Evolutionary conservation across 805 yeast species (phyloP), one percentile per base, ranked within the genome.

Genomic region (Metschnikowia arizonensis): DNA sequence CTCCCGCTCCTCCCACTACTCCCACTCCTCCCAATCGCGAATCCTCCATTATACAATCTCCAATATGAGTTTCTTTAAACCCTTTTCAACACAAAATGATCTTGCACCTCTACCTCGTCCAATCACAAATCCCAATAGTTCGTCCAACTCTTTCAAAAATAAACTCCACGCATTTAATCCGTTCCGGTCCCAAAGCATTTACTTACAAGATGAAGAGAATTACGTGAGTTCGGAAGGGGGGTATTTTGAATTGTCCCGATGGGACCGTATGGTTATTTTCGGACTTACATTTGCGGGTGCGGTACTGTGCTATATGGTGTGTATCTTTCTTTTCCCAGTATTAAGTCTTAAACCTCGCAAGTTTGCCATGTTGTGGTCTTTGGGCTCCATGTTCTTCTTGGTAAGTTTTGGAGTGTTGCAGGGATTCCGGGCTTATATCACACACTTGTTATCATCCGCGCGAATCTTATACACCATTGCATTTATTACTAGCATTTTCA

Each of bases 241-340:
- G 4, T 63, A 61, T 50, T 68, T 66, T 50, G 72, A 72, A 54
- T 61, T 72, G 39, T 67, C 73, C 9, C 57, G 72, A 23, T 70
- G 76, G 76, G 77, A 72, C 53, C 59, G 77, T 44, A 70, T 72
- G 75, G 56, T 72, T 18, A 68, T 72, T 8, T 72, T 72, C 50
- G 74, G 64, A 3, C 60, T 72, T 40, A 69, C 74, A 0, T 71
- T 72, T 50, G 75, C 65, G 3, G 76, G 76, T 1, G 63, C 73
- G 1, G 52, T 62, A 7, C 63, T 66, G 38, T 72, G 76, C 50
- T 72, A 70, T 50, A 40, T 66, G 43, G 69, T 72, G 35, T 72
- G 75, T 53, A 63, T 68, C 36, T 72, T 71, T 47, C 59, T 70
- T 41, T 70, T 69, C 60, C 76, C 76, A 4, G 63, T 72, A 24